Evolutionary conservation across 2,329 filamentous ascomycete genomes (phyloP), one percentile per base, ranked within the genome.

Genomic region (Hypoxylon sp.): DNA sequence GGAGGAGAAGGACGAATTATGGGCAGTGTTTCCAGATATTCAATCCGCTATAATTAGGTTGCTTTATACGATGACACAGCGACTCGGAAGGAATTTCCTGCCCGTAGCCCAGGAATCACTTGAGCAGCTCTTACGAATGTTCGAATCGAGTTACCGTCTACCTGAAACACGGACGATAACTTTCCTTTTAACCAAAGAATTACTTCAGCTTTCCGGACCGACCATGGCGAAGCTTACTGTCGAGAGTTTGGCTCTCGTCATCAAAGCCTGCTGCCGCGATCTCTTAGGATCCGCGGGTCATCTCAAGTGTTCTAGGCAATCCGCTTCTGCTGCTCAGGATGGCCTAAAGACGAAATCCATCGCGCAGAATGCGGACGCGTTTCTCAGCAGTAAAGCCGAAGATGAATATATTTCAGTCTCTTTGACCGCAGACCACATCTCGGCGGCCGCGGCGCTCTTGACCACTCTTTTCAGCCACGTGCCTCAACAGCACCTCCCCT

Each of bases 1-100:
- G 65, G 92, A 96, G 51, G 95, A 97, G 78, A 90, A 90, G 65
- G 93, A 97, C 55, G 87, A 89, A 45, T 83, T 97, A 2, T 94
- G 91, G 87, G 81, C 85, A 48, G 82, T 87, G 16, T 83, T 97
- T 9, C 92, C 94, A 3, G 83, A 85, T 8, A 86, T 97, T 38
- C 93, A 97, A 73, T 78, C 89, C 12, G 88, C 91, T 12, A 85
- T 87, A n/a, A 80, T 97, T 56, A 78, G 85, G 20, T 78, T 97
- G 1, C 78, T 92, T 20, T 77, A 82, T 7, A 78, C 81, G 9
- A 74, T 96, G 46, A 75, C 87, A 20, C 77, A 82, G 56, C 85
- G 90, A 9, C 81, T 94, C 22, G 84, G 84, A 28, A 78, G 80
- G 14, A 86, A 84, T 63, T 83, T 87, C 38, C 72, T 88, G 12